Base-by-base conservation (phyloP, 805 yeast species). In the Starmerella scarabaei region DNA sequence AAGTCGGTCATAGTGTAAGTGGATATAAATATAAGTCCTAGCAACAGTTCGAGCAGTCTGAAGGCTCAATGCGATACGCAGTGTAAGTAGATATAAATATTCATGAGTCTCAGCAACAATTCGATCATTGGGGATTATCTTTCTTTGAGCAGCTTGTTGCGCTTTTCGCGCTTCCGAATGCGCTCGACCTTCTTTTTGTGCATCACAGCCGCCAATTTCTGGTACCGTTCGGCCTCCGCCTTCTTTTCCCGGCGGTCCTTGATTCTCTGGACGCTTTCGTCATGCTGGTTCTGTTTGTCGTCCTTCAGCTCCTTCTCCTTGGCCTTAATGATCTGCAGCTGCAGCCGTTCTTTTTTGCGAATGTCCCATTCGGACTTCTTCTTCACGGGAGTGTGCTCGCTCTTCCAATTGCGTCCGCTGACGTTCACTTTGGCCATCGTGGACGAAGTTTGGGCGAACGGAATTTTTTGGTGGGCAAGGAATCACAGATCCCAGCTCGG, bases 181-280 rank as follows among this genome's bases (percentile, higher is more conserved):
- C 98, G 73, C 49, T 85, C 97, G 30, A 85, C 81, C 66, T 75
- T 80, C 76, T 85, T 86, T 32, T 80, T 80, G 57, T 84, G 88
- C 94, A 88, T 82, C 62, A 80, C 83, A 41, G 73, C 70, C 11
- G 94, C 91, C 57, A 88, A 58, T 55, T 67, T 68, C 54, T 80
- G 93, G 56, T 77, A 82, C 53, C 98, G 73, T 58, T 88, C 96
- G 60, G 74, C 75, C 60, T 88, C 98, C 42, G 72, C 95, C 66
- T 79, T 80, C 59, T 74, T 72, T 52, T 77, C 85, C 55, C 80
- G 72, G 61, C 81, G 77, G 50, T 78, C 82, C 64, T 77, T 82
- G 44, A 58, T 48, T 15, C 47, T 40, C 12, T 48, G 40, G 33
- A 53, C 50, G 36, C 69, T 69, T 20, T 63, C 69, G 48, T 69